These are phyloP conservation scores for Pochonia chlamydosporia DNA, from an alignment of 2,329 filamentous ascomycete genomes.

Conservation along the genomic window DNA sequence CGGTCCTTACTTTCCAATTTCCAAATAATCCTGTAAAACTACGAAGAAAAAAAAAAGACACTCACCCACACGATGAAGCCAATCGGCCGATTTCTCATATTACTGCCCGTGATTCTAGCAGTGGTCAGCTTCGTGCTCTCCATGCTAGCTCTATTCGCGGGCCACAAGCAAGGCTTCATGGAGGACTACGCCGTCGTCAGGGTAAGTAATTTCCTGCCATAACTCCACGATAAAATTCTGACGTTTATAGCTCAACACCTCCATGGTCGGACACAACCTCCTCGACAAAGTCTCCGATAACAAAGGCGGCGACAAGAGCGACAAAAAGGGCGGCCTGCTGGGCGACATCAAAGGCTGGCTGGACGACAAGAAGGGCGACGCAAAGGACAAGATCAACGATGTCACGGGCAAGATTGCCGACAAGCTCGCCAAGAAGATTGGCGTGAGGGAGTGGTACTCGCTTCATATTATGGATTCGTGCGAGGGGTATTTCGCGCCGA, in stretches of 20 bases:
- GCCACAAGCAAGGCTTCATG: conserved; percentile 34
- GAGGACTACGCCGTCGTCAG: conserved; percentile 36
- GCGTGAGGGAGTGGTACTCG: conserved; percentile 46
- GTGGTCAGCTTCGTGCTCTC: conserved; percentile 33
- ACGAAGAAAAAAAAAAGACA: not conserved
- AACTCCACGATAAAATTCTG: not conserved
- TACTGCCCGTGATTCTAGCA: conserved; percentile 31
- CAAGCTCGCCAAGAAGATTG: conserved; percentile 34
- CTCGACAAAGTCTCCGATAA: conserved; percentile 14
- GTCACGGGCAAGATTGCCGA: conserved; percentile 34
- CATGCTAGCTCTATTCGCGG: conserved; percentile 34
- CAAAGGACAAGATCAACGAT: conserved; percentile 32
- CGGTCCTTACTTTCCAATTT: not conserved
- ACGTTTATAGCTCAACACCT: conserved; percentile 28
- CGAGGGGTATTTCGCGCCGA: conserved; percentile 39
- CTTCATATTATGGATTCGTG: conserved; percentile 43
- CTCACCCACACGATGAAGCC: conserved; percentile 1
- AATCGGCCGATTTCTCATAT: conserved; percentile 18
- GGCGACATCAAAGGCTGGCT: conserved; percentile 23
- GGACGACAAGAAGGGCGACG: conserved; percentile 25
- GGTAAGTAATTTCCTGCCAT: conserved; percentile 18
- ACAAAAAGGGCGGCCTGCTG: conserved; percentile 20
- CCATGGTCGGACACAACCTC: conserved; percentile 30
- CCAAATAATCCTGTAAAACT: too few species aligned
- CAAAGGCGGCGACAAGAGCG: conserved; percentile 18